These are phyloP conservation scores for Phyllosticta paracitricarpa DNA, from an alignment of 2,329 filamentous ascomycete genomes.

Conservation along the genomic window DNA sequence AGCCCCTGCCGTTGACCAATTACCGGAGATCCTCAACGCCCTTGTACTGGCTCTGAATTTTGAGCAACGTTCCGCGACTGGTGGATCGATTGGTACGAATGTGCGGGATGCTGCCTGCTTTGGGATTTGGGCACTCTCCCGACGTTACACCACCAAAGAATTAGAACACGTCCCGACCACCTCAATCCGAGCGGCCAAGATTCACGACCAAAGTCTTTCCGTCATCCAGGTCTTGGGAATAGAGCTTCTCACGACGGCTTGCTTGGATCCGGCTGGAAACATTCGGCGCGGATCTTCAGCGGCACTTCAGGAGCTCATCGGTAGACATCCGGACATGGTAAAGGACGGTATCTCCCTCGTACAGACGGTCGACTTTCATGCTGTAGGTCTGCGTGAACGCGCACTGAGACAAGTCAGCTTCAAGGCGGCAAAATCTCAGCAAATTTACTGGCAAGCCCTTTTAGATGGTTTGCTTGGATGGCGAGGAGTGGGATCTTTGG, in stretches of 20 bases:
- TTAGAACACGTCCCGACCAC: conserved; percentile 51
- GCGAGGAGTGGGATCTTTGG: conserved; percentile 77
- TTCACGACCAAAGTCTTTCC: conserved; percentile 24
- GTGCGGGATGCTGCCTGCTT: conserved; percentile 94
- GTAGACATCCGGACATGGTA: conserved; percentile 80
- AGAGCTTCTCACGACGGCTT: conserved; percentile 71
- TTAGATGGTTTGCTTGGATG: conserved; percentile 65
- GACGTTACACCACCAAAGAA: conserved; percentile 75
- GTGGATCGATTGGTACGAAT: conserved; percentile 77
- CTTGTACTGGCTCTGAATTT: conserved; percentile 75
- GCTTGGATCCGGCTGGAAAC: conserved; percentile 82
- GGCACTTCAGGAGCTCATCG: conserved; percentile 86
- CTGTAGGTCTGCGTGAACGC: conserved; percentile 75
- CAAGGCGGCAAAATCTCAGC: conserved; percentile 55
- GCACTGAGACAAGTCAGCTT: conserved; percentile 71
- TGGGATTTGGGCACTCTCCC: conserved; percentile 84
- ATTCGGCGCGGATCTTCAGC: conserved; percentile 88
- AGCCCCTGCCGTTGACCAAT: conserved; percentile 60
- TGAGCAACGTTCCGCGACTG: conserved; percentile 76
- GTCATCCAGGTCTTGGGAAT: conserved; percentile 70
- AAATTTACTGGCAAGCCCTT: conserved; percentile 57
- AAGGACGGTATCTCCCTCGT: conserved; percentile 74
- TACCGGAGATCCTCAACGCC: conserved; percentile 65
- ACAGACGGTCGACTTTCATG: conserved; percentile 85
- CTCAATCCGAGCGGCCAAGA: conserved; percentile 32